Evolutionary conservation across 306 rosid species (phyloP).

Genomic region (Cicer chorassanicum): DNA sequence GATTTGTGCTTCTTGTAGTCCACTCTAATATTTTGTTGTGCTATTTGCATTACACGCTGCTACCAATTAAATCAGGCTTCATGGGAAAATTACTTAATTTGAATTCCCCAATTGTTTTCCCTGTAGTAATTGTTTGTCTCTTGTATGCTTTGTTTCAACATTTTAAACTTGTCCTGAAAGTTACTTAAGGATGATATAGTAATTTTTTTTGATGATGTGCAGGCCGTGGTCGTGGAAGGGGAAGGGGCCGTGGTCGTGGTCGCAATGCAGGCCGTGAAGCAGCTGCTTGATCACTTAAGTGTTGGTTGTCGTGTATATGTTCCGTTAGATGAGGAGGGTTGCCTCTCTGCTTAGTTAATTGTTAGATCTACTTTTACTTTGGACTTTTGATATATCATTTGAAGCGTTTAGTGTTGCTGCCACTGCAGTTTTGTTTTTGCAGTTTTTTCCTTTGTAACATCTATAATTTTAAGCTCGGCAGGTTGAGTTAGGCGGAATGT

Average conservation of each 20-base stretch:
- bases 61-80: neutral
- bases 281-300: conserved; percentile 57
- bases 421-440: conserved; percentile 60
- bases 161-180: neutral
- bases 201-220: conserved; percentile 41
- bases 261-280: conserved; percentile 57
- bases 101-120: neutral
- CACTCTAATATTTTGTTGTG: conserved; percentile 1
- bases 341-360: conserved; percentile 55
- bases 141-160: neutral
- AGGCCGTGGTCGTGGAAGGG: conserved; percentile 84
- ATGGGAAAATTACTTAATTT: neutral
- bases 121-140: neutral
- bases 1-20: neutral
- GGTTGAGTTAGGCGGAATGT: conserved; percentile 39
- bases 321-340: conserved; percentile 53
- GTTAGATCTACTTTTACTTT: conserved; percentile 49
- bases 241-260: conserved; percentile 76
- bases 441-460: conserved; percentile 41
- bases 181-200: neutral
- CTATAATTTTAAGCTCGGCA: conserved; percentile 40
- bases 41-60: neutral
- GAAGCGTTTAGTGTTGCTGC: conserved; percentile 44
- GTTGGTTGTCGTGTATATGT: conserved; percentile 49
- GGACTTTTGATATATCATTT: conserved; percentile 28